A percentile compares a stretch with the other conserved stretches of the same genome.
phyloP scores from a whole-genome alignment of 192 early-diverging fungal genomes.

The Umbelopsis isabellina region DNA sequence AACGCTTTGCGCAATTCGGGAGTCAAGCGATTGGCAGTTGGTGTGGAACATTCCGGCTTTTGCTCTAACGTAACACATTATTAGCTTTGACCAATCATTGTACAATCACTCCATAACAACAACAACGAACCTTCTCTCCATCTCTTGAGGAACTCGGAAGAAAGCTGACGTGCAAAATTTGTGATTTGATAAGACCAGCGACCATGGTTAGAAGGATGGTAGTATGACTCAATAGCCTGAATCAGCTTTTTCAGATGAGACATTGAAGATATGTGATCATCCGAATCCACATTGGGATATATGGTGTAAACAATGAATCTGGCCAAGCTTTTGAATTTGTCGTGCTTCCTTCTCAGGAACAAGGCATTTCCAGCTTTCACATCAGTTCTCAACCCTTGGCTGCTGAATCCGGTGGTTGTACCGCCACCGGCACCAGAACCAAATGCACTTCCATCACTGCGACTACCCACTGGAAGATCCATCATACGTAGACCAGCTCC shows the following conservation, averaged over 20 bases:
- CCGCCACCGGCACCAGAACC: constrained; percentile 53
- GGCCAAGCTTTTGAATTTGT: constrained; percentile 68
- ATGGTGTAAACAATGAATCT: constrained; percentile 83
- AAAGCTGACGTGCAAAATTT: constrained; percentile 68
- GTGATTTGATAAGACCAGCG: constrained; percentile 79
- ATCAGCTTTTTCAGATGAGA: constrained; percentile 74
- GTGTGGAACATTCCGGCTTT: constrained; percentile 63
- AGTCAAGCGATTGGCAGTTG: constrained; percentile 60
- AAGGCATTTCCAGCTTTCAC: constrained; percentile 40
- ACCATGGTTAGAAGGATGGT: constrained; percentile 92
- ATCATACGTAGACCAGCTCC: constrained; percentile 50
- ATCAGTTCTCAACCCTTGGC: constrained; percentile 43
- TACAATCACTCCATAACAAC: neutral
- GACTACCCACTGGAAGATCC: constrained; percentile 58
- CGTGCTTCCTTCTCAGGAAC: constrained; percentile 43
- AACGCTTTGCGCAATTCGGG: constrained; percentile 56
- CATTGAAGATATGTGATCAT: constrained; percentile 56
- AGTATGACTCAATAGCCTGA: constrained; percentile 86
- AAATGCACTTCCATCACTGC: constrained; percentile 44
- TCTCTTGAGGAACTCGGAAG: constrained; percentile 70
- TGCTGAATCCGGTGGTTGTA: constrained; percentile 41
- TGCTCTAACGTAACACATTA: constrained; percentile 45
- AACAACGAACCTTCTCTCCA: constrained; percentile 46
- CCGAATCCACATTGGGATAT: constrained; percentile 45
- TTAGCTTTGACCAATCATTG: neutral